Conservation (phyloP, 2,329 filamentous ascomycete species). For the Penicillium sp. region DNA sequence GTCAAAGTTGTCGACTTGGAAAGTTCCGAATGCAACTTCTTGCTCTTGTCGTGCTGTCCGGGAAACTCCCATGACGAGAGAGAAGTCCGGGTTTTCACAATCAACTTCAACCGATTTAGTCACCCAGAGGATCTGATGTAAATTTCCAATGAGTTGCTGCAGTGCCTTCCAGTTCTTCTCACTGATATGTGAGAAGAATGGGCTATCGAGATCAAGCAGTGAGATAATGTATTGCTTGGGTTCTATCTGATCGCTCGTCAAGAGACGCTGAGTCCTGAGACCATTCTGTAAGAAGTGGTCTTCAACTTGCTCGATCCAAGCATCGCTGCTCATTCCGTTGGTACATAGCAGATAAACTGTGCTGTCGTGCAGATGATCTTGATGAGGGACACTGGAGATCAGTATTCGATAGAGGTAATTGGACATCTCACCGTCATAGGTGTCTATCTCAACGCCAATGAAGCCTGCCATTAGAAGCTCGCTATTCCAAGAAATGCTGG, state of each 20-base stretch:
- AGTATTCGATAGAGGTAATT: too few relatives aligned
- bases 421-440: too few relatives aligned
- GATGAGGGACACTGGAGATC: too few relatives aligned
- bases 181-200: constrained; percentile 14
- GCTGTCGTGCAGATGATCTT: too few relatives aligned
- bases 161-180: constrained; percentile 4
- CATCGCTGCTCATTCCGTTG: too few relatives aligned
- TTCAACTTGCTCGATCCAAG: too few relatives aligned
- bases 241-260: not conserved
- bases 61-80: constrained; percentile 10
- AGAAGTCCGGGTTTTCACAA: constrained; percentile 17
- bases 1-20: constrained; percentile 18
- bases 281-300: constrained; percentile 8
- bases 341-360: too few relatives aligned
- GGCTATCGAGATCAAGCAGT: constrained; percentile 16
- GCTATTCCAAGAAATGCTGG: too few relatives aligned
- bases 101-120: constrained; percentile 10
- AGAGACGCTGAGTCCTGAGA: not conserved
- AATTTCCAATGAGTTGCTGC: not conserved
- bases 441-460: too few relatives aligned
- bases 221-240: constrained; percentile 13
- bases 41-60: constrained; percentile 18
- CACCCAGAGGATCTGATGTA: constrained; percentile 10
- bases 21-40: constrained; percentile 8
- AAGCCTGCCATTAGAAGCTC: too few relatives aligned